A percentile compares a stretch with the other conserved stretches of the same genome.
Conservation (phyloP, 2,329 filamentous ascomycete genomes). For the Arthroderma uncinatum region DNA sequence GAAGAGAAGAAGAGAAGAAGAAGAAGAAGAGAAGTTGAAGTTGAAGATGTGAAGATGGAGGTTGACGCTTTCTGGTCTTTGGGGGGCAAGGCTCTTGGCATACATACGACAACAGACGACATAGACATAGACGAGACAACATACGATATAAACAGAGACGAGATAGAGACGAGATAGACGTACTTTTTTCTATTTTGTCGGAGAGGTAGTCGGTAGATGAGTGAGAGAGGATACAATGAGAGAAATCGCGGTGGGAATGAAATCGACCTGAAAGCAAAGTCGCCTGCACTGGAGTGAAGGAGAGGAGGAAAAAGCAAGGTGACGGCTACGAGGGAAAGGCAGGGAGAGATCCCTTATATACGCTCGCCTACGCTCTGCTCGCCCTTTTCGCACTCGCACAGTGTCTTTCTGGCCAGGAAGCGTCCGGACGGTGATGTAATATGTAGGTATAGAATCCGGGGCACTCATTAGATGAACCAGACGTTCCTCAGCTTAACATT, state of each 20-base stretch:
- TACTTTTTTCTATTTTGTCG: too few relatives aligned
- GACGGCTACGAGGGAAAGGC: slow-evolving; percentile 6
- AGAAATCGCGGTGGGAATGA: neutral
- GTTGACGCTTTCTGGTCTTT: neutral
- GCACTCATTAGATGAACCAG: too few relatives aligned
- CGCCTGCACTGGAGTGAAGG: neutral
- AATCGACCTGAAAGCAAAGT: neutral
- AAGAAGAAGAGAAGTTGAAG: neutral
- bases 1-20: neutral
- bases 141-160: too few relatives aligned
- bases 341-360: too few relatives aligned
- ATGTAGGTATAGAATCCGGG: too few relatives aligned
- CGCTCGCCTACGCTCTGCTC: too few relatives aligned
- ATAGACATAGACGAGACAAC: neutral
- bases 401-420: too few relatives aligned
- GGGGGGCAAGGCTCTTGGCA: neutral
- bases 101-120: neutral
- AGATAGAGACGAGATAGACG: too few relatives aligned
- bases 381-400: too few relatives aligned
- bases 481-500: too few relatives aligned
- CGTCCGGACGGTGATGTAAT: too few relatives aligned
- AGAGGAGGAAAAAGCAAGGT: slow-evolving; percentile 2
- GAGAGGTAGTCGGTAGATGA: too few relatives aligned
- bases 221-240: neutral
- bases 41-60: neutral